Percentiles rank a stretch among this genome's conserved stretches.
Conservation (phyloP, 306 rosid species). For the Echinosophora koreensis region DNA sequence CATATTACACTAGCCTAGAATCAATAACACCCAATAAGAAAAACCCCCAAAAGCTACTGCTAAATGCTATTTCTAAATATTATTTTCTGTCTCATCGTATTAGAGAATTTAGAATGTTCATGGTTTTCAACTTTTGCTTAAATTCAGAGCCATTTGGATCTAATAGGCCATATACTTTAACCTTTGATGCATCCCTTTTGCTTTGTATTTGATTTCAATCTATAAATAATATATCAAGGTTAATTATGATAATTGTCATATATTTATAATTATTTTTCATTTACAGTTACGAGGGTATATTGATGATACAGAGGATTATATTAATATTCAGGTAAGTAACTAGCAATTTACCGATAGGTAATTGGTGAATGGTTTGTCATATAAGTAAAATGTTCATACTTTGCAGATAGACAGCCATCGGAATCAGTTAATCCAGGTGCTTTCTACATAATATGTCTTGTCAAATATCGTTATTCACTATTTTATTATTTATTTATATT, state of each 20-base stretch:
- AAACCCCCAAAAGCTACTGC: too few species aligned
- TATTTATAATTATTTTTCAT: conserved; percentile 13
- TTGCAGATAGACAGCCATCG: conserved; percentile 81
- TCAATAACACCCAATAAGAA: too few species aligned
- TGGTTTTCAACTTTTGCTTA: too few species aligned
- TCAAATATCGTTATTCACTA: background rate
- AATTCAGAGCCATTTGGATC: too few species aligned
- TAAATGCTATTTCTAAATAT: too few species aligned
- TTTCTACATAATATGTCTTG: conserved; percentile 8
- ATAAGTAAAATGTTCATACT: conserved; percentile 24
- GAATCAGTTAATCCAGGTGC: conserved; percentile 78
- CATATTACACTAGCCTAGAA: too few species aligned
- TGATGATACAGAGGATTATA: conserved; percentile 92
- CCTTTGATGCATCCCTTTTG: too few species aligned
- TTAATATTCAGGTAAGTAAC: conserved; percentile 75
- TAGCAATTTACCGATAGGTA: background rate
- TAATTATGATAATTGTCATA: background rate
- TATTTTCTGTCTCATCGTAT: too few species aligned
- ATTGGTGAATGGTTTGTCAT: conserved; percentile 25
- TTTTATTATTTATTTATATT: background rate
- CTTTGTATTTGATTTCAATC: background rate
- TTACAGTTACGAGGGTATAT: conserved; percentile 84
- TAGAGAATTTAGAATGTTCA: too few species aligned
- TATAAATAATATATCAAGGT: background rate
- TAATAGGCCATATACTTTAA: too few species aligned